Conservation (phyloP, 768 basidiomycete genomes). For the Butyriboletus loyo region DNA sequence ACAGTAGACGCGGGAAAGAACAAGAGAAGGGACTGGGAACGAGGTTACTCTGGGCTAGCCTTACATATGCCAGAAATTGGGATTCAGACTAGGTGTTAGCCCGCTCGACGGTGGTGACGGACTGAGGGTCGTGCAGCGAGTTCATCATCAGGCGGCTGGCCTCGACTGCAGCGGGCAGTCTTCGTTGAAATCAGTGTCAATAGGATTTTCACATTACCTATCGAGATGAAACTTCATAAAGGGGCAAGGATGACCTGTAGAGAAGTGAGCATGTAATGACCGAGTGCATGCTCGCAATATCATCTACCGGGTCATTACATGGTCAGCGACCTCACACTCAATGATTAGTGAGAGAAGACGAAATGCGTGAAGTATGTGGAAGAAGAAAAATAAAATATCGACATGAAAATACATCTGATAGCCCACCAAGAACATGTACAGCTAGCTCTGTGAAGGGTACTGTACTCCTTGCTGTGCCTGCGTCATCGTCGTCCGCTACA, state of each 20-base stretch:
- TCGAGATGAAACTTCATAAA: neutral
- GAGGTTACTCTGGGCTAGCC: neutral
- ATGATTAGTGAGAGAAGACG: neutral
- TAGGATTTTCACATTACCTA: neutral
- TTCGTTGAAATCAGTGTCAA: neutral
- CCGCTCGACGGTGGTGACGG: neutral
- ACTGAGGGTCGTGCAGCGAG: neutral
- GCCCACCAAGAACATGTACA: slow-evolving; percentile 15
- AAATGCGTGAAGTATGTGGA: slow-evolving; percentile 5
- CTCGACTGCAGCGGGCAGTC: neutral
- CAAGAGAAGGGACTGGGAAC: slow-evolving; percentile 1
- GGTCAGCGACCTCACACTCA: slow-evolving; percentile 4
- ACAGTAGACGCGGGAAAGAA: neutral
- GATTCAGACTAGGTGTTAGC: neutral
- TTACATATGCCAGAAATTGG: slow-evolving; percentile 7
- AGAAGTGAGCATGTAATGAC: neutral
- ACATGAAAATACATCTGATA: slow-evolving; percentile 15
- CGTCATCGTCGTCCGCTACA: slow-evolving; percentile 25
- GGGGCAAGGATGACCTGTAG: neutral
- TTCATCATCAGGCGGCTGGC: neutral
- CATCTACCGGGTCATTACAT: neutral
- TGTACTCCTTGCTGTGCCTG: slow-evolving; percentile 32
- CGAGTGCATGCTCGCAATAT: neutral
- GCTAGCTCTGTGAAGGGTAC: slow-evolving; percentile 30
- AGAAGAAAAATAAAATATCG: slow-evolving; percentile 5